Conservation (phyloP, 2,329 filamentous ascomycete species). For the Fusarium chaquense region DNA sequence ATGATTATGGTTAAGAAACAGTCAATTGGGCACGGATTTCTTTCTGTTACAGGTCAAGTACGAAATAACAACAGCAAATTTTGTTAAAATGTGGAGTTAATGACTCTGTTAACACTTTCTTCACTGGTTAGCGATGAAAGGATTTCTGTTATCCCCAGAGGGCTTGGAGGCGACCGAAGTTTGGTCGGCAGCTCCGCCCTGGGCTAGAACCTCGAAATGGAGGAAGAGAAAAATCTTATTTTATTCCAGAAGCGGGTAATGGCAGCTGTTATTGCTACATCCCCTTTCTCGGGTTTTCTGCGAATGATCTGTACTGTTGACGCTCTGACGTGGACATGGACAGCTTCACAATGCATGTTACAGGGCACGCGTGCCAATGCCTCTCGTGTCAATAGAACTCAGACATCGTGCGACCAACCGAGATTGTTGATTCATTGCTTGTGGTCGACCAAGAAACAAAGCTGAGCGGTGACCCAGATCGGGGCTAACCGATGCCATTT, state of each 20-base stretch:
- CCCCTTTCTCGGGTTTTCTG: constrained; percentile 16
- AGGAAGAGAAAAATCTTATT: constrained; percentile 25
- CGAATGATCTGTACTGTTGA: not conserved
- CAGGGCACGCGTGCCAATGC: not conserved
- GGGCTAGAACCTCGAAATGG: constrained; percentile 3
- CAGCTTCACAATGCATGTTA: constrained; percentile 2
- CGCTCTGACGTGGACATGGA: constrained; percentile 6
- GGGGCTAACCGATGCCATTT: constrained; percentile 32
- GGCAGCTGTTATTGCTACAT: not conserved
- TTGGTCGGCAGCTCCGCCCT: constrained; percentile 34
- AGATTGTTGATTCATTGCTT: constrained; percentile 4
- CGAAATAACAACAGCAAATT: not conserved
- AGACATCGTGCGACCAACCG: constrained; percentile 1
- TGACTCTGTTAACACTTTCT: not conserved
- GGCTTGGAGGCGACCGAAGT: constrained; percentile 36
- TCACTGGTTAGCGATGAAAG: constrained; percentile 12
- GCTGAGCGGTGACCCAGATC: constrained; percentile 27
- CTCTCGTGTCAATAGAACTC: not conserved
- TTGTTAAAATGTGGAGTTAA: constrained; percentile 8
- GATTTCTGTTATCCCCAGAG: constrained; percentile 12
- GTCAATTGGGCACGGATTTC: not conserved
- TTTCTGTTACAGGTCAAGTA: constrained; percentile 6
- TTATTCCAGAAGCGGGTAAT: constrained; percentile 19
- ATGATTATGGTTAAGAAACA: not conserved
- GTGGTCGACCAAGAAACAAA: constrained; percentile 25